Base-by-base conservation (phyloP, 2,329 filamentous ascomycete species). In the Ophiocordyceps sinensis region DNA sequence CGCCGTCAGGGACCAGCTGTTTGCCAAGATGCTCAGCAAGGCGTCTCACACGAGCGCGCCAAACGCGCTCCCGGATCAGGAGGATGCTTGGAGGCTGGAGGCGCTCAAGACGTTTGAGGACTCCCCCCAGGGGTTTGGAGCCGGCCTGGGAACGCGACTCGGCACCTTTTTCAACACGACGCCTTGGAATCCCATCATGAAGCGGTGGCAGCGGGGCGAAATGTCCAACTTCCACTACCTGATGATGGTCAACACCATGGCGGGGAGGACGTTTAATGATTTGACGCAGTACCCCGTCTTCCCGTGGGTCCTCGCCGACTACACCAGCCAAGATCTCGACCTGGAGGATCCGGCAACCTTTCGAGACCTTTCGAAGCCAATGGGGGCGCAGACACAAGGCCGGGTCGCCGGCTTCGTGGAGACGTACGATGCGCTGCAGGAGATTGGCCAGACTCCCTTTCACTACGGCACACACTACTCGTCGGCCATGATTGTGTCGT, bases 401-500 rank as follows among this genome's bases (percentile, higher is more conserved):
- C 75, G 89, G 47, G 83, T 93, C 48, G 68, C 75, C 0, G 85
- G 87, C 7, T 94, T 91, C 53, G 73, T 77, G 40, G 84, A 93
- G 51, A 77, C 87, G 28, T 96, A 94, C 58, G 78, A 80, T 49
- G 84, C 85, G 14, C 81, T 98, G 57, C 81, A 81, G 1, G 91
- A 96, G 56, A 94, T 98, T 70, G 85, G 82, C 8, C 88, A 94
- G 37, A 81, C 84, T 1, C 84, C 91, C 0, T 98, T 95, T 57
- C 91, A 98, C 57, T 98, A 96, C 51, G 91, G 91, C 15, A 98
- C 93, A 0, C 93, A 98, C 58, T 98, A 98, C 59, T 96, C 91
- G 1, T 96, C 91, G 2, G 91, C 91, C 8, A 98, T 96, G 91
- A 95, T 94, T 44, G 91, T 98, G 7, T 87, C 87, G 12, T 95